phyloP scores from a whole-genome alignment of 805 yeast species.

The Priceomyces castillae region DNA sequence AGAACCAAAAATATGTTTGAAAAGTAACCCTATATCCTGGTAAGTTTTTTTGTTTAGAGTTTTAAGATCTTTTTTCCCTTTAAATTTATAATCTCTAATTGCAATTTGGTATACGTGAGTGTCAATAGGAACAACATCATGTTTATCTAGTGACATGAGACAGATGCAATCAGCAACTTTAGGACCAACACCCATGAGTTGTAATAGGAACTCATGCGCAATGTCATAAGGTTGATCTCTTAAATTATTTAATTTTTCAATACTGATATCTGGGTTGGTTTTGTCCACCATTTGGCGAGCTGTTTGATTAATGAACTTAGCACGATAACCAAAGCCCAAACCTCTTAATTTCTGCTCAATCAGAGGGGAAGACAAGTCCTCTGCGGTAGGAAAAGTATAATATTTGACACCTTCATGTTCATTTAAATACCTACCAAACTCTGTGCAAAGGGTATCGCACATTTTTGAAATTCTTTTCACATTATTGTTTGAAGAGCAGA shows the following conservation, averaged over 20 bases:
- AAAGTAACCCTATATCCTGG: conserved; percentile 54
- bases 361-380: conserved; percentile 36
- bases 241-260: conserved; percentile 39
- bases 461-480: conserved; percentile 89
- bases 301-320: conserved; percentile 79
- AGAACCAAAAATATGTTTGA: conserved; percentile 74
- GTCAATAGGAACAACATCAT: conserved; percentile 89
- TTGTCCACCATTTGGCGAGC: conserved; percentile 53
- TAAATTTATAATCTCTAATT: conserved; percentile 69
- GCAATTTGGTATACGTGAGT: conserved; percentile 94
- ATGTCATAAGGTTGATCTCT: conserved; percentile 47
- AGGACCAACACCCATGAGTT: conserved; percentile 89
- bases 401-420: conserved; percentile 53
- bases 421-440: conserved; percentile 63
- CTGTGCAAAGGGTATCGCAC: conserved; percentile 75
- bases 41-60: conserved; percentile 52
- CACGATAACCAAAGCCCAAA: conserved; percentile 85
- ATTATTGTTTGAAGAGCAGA: conserved; percentile 94
- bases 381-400: conserved; percentile 74
- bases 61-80: conserved; percentile 38
- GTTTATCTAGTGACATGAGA: conserved; percentile 84
- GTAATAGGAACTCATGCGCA: conserved; percentile 58
- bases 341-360: conserved; percentile 45
- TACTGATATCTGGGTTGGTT: conserved; percentile 29
- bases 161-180: conserved; percentile 97